Percentiles rank a stretch among this genome's conserved stretches.
Conservation (phyloP, 2,329 filamentous ascomycete genomes). For the Pyricularia grisea region DNA sequence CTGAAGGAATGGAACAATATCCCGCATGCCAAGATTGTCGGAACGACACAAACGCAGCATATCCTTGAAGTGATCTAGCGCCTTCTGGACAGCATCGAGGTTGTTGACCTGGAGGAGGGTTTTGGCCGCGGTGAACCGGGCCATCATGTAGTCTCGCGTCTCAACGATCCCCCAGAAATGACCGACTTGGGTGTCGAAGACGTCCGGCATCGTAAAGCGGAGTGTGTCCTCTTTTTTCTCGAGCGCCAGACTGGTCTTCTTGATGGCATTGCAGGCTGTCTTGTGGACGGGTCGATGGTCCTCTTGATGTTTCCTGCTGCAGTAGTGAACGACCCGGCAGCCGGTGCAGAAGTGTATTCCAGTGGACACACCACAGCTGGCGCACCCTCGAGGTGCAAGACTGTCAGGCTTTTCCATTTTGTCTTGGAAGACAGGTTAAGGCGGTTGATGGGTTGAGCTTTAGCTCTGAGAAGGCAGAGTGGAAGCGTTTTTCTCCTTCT, state of each 20-base stretch:
- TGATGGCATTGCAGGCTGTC: constrained; percentile 13
- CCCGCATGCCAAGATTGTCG: constrained; percentile 8
- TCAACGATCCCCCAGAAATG: constrained; percentile 21
- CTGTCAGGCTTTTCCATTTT: background rate
- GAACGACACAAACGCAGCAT: constrained; percentile 8
- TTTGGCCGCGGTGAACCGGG: constrained; percentile 17
- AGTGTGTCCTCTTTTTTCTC: constrained; percentile 15
- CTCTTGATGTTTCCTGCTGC: constrained; percentile 14
- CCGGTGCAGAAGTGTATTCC: constrained; percentile 13
- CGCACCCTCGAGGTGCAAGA: background rate
- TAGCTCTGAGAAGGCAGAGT: too few species aligned
- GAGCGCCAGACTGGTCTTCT: constrained; percentile 10
- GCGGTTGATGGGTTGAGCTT: background rate
- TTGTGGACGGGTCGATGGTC: constrained; percentile 15
- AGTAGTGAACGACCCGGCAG: constrained; percentile 18
- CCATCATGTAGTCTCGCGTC: constrained; percentile 27
- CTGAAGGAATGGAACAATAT: constrained; percentile 12
- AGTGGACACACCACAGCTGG: constrained; percentile 5
- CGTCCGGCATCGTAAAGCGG: constrained; percentile 8
- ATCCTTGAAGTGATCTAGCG: constrained; percentile 5
- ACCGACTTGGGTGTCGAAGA: constrained; percentile 21
- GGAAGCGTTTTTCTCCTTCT: too few species aligned
- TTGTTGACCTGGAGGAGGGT: constrained; percentile 20
- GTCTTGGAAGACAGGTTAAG: background rate
- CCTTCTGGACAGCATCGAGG: background rate